phyloP scores from a whole-genome alignment of 1,284 basidiomycete species.

The Pascua sp. region DNA sequence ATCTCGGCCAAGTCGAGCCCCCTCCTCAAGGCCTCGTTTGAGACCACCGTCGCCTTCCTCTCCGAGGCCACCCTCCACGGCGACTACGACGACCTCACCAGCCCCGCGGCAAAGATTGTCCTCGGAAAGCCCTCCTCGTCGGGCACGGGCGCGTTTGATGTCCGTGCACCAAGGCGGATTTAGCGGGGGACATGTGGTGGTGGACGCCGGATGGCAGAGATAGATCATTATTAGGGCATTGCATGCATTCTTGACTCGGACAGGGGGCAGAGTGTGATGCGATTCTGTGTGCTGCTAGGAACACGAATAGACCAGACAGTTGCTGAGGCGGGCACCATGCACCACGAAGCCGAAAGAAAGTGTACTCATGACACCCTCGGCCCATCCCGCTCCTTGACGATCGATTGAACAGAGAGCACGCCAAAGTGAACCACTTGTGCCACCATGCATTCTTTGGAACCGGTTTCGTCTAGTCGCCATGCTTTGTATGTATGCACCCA shows the following conservation, averaged over 20 bases:
- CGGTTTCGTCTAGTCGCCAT: no score
- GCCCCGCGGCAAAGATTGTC: conserved; percentile 81
- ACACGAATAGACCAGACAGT: no score
- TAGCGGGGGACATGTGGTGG: background rate
- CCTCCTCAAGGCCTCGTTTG: conserved; percentile 93
- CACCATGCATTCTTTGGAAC: no score
- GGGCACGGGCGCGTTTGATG: conserved; percentile 85
- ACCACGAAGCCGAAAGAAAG: no score
- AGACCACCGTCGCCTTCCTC: conserved; percentile 93
- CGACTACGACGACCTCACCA: conserved; percentile 86
- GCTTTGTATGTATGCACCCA: no score
- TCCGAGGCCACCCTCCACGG: conserved; percentile 91
- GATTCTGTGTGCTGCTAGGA: no score
- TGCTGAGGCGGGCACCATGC: no score
- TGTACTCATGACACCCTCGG: no score
- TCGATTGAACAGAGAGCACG: no score
- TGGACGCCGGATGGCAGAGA: background rate
- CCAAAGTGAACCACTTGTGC: no score
- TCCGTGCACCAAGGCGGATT: conserved; percentile 30
- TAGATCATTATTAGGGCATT: conserved; percentile 4
- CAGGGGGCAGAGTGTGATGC: no score
- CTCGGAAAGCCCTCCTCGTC: conserved; percentile 75
- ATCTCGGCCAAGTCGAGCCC: conserved; percentile 88
- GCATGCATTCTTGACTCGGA: conserved; percentile 1
- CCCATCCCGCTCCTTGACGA: no score